Evolutionary conservation across 1,284 basidiomycete species (phyloP), one percentile per base, ranked within the genome.

Genomic region (Leccinum pachyderme): DNA sequence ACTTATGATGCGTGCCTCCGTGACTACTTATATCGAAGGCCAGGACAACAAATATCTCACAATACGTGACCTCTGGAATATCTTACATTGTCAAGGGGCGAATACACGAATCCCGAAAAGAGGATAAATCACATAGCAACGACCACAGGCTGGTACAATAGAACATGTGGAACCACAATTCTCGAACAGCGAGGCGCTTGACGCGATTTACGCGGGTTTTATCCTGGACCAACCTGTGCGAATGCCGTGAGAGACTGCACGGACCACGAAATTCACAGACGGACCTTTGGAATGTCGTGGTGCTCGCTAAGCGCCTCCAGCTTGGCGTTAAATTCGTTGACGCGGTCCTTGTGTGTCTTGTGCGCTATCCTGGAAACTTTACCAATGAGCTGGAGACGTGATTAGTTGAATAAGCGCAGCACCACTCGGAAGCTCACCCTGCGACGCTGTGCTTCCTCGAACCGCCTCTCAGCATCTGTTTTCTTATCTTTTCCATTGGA

Each of bases 301-400:
- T 95, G 93, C 75, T 95, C 93, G 68, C 89, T 91, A 56, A 97
- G 82, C 50, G 82, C 77, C 70, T 95, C 95, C 7, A 99, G 79
- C 69, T 97, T 92, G 31, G 81, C 70, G 71, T 99, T 99, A 68
- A 95, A 93, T 67, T 95, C 91, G 57, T 85, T 86, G 24, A 99
- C 95, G 49, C 95, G 87, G 59, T 99, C 96, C 75, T 98, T 98
- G 75, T 99, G 96, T 8, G 92, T 93, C 74, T 89, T 91, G 63
- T 79, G 78, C 0, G 95, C 95, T 64, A 91, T 72, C 72, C 87
- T 93, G 31, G 83, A 81, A 25, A 95, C 91, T 63, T 84, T 84
- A 59, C 89, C 84, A n/a, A 84, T 81, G 56, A 96, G 81, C 92
- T 95, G 56, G 11, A 15, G 9, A 15, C 29, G 2, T 61, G 57